Percentiles rank a stretch among this genome's conserved stretches.
Evolutionary conservation across 495 filamentous ascomycete species (phyloP).

Genomic region (Podospora pseudocomata): DNA sequence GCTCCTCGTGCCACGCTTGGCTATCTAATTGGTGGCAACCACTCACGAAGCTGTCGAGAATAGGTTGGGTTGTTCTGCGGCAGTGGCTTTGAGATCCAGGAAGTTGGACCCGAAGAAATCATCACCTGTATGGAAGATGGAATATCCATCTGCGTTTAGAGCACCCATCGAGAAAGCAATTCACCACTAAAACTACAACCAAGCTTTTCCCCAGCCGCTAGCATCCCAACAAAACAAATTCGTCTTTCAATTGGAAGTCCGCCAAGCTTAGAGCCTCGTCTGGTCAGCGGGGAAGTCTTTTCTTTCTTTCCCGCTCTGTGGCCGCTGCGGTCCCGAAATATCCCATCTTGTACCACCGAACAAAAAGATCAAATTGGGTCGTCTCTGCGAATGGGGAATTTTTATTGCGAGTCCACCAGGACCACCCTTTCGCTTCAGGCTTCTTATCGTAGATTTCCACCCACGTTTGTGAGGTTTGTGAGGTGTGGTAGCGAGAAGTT

Average conservation of each 20-base stretch:
- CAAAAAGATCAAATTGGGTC: background rate
- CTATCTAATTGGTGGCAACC: background rate
- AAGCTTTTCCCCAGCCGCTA: background rate
- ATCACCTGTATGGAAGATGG: background rate
- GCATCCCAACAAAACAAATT: background rate
- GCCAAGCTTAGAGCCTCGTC: background rate
- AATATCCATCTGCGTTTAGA: background rate
- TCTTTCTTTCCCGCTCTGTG: background rate
- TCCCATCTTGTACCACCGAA: background rate
- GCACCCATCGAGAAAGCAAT: too few relatives aligned
- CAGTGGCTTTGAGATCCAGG: background rate
- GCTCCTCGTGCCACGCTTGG: conserved; percentile 1
- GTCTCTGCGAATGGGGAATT: background rate
- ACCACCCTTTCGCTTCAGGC: too few relatives aligned
- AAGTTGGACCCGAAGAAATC: background rate
- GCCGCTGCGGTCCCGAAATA: background rate
- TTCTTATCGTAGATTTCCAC: background rate
- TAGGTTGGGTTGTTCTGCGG: background rate
- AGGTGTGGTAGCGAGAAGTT: too few relatives aligned
- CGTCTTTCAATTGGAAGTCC: background rate
- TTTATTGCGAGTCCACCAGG: too few relatives aligned
- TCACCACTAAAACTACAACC: too few relatives aligned
- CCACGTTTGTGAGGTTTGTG: too few relatives aligned
- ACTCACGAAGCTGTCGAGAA: background rate
- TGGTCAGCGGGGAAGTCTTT: background rate